Conservation (phyloP, 2,329 filamentous ascomycete species). For the Pseudonectria foliicola region DNA sequence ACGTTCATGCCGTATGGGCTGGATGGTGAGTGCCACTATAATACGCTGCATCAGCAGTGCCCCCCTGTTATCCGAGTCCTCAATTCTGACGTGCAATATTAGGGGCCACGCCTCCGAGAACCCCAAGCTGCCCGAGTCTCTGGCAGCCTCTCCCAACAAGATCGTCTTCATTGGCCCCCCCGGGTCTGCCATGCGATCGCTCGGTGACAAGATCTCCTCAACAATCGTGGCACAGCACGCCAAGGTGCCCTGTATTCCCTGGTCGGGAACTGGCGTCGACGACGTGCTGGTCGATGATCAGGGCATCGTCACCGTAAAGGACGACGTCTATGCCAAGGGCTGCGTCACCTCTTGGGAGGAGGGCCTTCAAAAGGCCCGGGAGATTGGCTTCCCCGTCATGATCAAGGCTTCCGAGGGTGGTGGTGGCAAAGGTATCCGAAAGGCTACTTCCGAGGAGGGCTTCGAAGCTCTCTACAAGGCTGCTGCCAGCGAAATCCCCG, state of each 20-base stretch:
- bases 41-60: neutral
- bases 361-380: slow-evolving; percentile 74
- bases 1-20: slow-evolving; percentile 97
- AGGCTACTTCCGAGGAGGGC: slow-evolving; percentile 76
- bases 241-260: slow-evolving; percentile 94
- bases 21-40: slow-evolving; percentile 65
- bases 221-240: slow-evolving; percentile 99
- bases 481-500: slow-evolving; percentile 93
- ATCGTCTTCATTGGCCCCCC: slow-evolving; percentile 99
- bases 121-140: slow-evolving; percentile 90
- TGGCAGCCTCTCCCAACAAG: slow-evolving; percentile 94
- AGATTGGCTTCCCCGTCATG: slow-evolving; percentile 99
- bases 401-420: slow-evolving; percentile 99
- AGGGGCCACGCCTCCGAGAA: slow-evolving; percentile 99
- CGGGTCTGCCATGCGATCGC: slow-evolving; percentile 95
- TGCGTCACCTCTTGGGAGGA: slow-evolving; percentile 88
- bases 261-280: slow-evolving; percentile 91
- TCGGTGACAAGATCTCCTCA: slow-evolving; percentile 99
- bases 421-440: slow-evolving; percentile 98
- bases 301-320: slow-evolving; percentile 87
- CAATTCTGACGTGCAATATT: too few relatives aligned
- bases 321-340: slow-evolving; percentile 79
- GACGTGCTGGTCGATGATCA: slow-evolving; percentile 69
- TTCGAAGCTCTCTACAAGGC: slow-evolving; percentile 89
- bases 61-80: slow-evolving; percentile 10